Conservation (phyloP, 116 monocot genomes). For the Phalaenopsis hybrid region DNA sequence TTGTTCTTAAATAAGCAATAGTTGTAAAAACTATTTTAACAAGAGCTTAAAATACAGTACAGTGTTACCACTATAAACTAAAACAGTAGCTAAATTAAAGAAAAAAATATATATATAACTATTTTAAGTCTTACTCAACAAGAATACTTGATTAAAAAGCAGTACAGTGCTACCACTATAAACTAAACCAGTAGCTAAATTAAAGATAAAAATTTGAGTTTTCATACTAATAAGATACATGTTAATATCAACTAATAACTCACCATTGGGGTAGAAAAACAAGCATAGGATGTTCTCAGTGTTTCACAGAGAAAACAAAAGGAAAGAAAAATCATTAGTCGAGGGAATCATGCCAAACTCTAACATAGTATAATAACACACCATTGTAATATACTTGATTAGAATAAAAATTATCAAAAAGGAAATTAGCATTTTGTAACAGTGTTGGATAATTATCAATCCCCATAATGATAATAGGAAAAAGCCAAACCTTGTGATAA, state of each 20-base stretch:
- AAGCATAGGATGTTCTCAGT: not conserved
- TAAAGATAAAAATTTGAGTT: not conserved
- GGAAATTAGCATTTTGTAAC: not conserved
- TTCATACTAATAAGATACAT: not conserved
- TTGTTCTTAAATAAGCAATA: not conserved
- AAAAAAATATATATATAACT: not conserved
- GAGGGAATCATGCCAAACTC: not conserved
- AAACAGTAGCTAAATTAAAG: no score
- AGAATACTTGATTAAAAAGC: not conserved
- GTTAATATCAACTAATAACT: not conserved
- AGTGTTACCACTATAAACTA: no score
- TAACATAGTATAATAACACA: not conserved
- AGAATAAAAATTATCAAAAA: conserved; percentile 2
- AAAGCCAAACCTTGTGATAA: conserved; percentile 41
- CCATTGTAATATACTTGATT: not conserved
- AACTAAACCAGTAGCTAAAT: not conserved
- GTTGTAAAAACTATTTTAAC: not conserved
- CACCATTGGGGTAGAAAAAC: not conserved
- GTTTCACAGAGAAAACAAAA: not conserved
- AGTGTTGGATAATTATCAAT: not conserved
- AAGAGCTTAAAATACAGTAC: no score
- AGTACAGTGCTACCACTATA: not conserved
- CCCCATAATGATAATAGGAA: not conserved
- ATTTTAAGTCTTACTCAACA: not conserved
- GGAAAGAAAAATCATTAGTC: not conserved